Evolutionary conservation across 2,329 filamentous ascomycete genomes (phyloP).

Genomic region (Aspergillus aculeatinus): DNA sequence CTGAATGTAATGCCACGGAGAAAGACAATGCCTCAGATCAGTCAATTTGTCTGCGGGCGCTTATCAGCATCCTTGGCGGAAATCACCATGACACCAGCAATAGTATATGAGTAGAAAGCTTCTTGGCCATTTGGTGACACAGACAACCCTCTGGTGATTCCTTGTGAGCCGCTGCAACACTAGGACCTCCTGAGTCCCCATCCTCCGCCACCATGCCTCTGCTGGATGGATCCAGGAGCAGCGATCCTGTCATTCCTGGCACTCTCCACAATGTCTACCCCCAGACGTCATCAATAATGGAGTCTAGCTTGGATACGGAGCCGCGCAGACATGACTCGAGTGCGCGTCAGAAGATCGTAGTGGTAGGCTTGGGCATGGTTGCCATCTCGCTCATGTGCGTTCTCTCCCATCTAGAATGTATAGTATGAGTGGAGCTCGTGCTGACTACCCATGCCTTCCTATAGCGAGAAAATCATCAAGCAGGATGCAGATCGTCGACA

Average conservation of each 20-base stretch:
- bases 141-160: not conserved
- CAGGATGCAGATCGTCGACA: slow-evolving; percentile 72
- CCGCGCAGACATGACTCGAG: slow-evolving; percentile 10
- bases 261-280: slow-evolving; percentile 16
- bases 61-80: slow-evolving; percentile 7
- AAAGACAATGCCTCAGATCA: slow-evolving; percentile 1
- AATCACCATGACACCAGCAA: not conserved
- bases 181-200: not conserved
- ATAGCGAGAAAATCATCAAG: slow-evolving; percentile 83
- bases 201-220: slow-evolving; percentile 27
- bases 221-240: slow-evolving; percentile 28
- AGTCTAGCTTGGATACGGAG: slow-evolving; percentile 7
- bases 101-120: not conserved
- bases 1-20: slow-evolving; percentile 12
- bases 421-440: not conserved
- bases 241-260: slow-evolving; percentile 25
- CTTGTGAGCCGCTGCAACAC: not conserved
- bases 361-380: slow-evolving; percentile 90
- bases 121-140: slow-evolving; percentile 1
- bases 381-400: slow-evolving; percentile 83
- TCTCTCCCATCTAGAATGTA: not conserved
- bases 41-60: not conserved
- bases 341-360: slow-evolving; percentile 65
- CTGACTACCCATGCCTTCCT: not conserved
- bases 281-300: slow-evolving; percentile 4